phyloP scores from a whole-genome alignment of 345 rosid species.

The Populus tremula region DNA sequence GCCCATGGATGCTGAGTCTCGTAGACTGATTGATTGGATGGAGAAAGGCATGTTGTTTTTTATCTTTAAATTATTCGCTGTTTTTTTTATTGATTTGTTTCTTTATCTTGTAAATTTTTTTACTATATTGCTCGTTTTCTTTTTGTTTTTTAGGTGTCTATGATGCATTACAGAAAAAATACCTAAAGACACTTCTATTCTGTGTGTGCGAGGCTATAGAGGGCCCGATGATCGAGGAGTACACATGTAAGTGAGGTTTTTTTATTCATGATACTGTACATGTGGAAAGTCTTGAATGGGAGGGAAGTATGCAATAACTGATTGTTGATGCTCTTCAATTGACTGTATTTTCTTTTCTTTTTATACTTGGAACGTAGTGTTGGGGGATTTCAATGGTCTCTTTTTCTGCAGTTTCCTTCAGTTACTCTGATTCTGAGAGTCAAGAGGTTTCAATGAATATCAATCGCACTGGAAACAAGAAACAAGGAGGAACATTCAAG shows the following conservation, averaged over 20 bases:
- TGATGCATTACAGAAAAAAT: constrained; percentile 87
- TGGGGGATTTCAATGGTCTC: background rate
- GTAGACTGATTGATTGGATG: constrained; percentile 97
- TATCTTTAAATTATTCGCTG: background rate
- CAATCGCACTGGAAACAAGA: constrained; percentile 76
- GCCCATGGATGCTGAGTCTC: constrained; percentile 95
- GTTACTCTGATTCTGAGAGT: constrained; percentile 69
- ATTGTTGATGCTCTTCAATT: background rate
- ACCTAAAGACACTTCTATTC: constrained; percentile 82
- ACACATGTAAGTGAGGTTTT: constrained; percentile 54
- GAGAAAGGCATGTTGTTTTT: constrained; percentile 66
- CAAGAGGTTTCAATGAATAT: constrained; percentile 87
- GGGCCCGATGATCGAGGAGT: constrained; percentile 89
- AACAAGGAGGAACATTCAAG: constrained; percentile 64
- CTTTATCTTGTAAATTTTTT: background rate
- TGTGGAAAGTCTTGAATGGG: background rate
- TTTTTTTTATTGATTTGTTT: constrained; percentile 3
- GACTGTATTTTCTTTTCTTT: background rate
- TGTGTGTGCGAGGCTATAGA: constrained; percentile 73
- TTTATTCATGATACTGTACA: background rate
- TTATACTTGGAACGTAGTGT: background rate
- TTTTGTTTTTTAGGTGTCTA: constrained; percentile 58
- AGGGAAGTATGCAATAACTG: background rate
- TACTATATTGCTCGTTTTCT: background rate
- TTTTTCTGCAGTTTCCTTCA: constrained; percentile 76